Base-by-base conservation (phyloP, 2,329 filamentous ascomycete genomes). In the Colletotrichum nymphaeae region DNA sequence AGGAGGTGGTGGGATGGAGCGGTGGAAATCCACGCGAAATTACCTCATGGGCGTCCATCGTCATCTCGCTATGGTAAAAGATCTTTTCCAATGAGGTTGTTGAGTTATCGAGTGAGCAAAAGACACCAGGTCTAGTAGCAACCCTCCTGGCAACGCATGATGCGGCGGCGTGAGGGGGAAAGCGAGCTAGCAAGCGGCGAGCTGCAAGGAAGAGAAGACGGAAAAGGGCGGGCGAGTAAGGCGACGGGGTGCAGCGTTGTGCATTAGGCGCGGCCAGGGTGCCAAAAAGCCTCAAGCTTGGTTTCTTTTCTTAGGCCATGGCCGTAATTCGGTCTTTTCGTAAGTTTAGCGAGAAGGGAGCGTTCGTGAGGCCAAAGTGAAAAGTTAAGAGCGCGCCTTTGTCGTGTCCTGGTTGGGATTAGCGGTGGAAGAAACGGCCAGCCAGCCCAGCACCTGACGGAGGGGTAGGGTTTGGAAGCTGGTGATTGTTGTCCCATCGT, bases 281-380 rank as follows among this genome's bases (percentile, higher is more conserved):
- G 28, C 22, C 30, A 26, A 70, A 66, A 70, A 46, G 62, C 28
- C 53, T 62, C 56, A 67, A 67, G 63, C 63, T 46, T 56, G 26
- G 30, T 67, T 64, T 70, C 64, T 72, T 69, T 69, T 69, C 64
- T 58, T 63, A 58, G 69, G 11, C n/a, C 30, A 64, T 28, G 14
- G 19, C 7, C 9, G 14, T 8, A 8, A 49, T 19, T 22, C 42
- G 19, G 35, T 62, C 22, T 19, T 42, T 42, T 42, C 22, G 4
- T 22, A 3, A 62, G 24, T 16, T 22, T 28, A 22, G 19, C 1
- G 8, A 11, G 30, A 16, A 12, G 4, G 22, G 46, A 46, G 28
- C 16, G n/a, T 5, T 22, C n/a, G 19, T 14, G 19, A 22, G 16
- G n/a, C 9, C 28, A 22, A n/a, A 22, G 26, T 12, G n/a, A 19